phyloP scores from a whole-genome alignment of 257 asterid genomes.

The Solanum gandarillasii region DNA sequence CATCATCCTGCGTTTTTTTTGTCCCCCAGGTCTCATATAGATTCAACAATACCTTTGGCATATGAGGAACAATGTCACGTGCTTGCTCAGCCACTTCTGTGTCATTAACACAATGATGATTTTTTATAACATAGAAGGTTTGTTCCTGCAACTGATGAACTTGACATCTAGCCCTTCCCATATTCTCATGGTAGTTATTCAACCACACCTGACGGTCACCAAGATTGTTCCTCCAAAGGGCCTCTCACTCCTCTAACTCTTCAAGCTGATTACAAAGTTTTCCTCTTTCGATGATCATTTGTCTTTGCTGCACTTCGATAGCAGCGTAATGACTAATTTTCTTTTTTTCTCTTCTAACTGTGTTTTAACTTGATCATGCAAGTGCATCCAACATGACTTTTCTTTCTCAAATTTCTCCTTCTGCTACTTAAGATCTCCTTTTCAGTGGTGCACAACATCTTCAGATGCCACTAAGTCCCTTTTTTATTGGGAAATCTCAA shows the following conservation, averaged over 20 bases:
- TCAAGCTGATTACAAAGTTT: not conserved
- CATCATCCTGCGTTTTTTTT: not conserved
- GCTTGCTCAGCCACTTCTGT: not conserved
- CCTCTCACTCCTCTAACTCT: not conserved
- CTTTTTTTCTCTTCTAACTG: not conserved
- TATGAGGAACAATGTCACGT: not conserved
- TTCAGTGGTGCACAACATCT: not conserved
- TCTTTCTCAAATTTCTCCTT: not conserved
- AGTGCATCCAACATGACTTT: not conserved
- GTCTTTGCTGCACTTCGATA: not conserved
- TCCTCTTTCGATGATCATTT: not conserved
- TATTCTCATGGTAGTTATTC: not conserved
- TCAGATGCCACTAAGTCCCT: not conserved
- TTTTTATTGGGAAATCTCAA: not conserved
- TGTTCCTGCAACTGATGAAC: not conserved
- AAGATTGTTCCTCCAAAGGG: not conserved
- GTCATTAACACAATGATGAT: not conserved
- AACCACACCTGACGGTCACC: not conserved
- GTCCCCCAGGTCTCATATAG: not conserved
- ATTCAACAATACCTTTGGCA: not conserved
- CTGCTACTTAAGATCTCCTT: not conserved
- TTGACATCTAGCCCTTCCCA: not conserved
- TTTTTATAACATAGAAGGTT: not conserved
- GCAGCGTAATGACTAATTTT: not conserved
- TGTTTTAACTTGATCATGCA: no score